Base-by-base conservation (phyloP, 1,284 basidiomycete genomes). In the Vanrija humicola region DNA sequence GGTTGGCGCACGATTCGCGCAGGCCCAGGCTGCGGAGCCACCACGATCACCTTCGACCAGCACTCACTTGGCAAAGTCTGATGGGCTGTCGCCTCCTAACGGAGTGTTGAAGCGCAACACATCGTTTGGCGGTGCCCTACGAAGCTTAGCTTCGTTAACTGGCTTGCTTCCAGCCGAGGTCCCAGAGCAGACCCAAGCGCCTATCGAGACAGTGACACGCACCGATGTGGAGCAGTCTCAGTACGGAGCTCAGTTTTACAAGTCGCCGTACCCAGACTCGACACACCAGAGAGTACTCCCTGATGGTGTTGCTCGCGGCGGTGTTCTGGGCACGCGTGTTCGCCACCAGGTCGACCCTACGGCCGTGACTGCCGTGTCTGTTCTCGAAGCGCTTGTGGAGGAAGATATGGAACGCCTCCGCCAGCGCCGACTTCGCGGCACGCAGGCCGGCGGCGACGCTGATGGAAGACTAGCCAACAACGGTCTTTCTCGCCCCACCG, bases 391-490 rank as follows among this genome's bases (percentile, higher is more conserved):
- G 0, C 78, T 94, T 19, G 88, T 90, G 69, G 89, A 90, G 65
- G 90, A 94, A 69, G 90, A 95, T 68, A 88, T 91, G 87, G 88
- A 92, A 61, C 82, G 90, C 8, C 68, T 94, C 38, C 78, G 86
- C 21, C 86, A 87, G 16, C 81, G 91, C 26, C 78, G 89, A 50
- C 79, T 83, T 47, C 70, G 65, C 12, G 70, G 71, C 0, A 66
- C 67, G 1, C 70, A 77, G 53, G 73, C 76, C 2, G 75, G 73
- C 12, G 69, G 68, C 10, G 73, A 73, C 49, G 56, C 60, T 1
- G 69, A 71, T 58, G 73, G 73, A 0, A 48, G 59, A 21, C 62
- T 72, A 6, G 55, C 63, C 0, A 73, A 74, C 53, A 75, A 74
- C 49, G 74, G 75, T 4, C 58, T 75, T 43, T 55, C 73, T 1